Evolutionary conservation across 2,329 filamentous ascomycete species (phyloP).

Genomic region (Byssothecium circinans): DNA sequence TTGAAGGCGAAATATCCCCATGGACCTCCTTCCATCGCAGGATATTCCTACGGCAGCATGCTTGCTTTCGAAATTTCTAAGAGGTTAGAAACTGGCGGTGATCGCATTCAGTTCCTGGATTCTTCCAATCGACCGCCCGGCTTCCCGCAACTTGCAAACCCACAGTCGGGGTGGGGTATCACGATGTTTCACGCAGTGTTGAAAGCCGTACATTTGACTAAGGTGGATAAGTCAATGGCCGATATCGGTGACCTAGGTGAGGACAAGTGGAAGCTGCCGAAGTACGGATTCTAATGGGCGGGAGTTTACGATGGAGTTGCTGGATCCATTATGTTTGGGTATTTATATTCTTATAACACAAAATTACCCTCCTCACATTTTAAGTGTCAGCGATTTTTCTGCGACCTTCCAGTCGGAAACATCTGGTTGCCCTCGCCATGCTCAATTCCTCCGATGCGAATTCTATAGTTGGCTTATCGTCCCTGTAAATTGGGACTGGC

Average conservation of each 20-base stretch:
- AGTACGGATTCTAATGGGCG: not conserved
- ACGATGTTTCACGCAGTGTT: not conserved
- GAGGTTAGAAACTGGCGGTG: conserved; percentile 43
- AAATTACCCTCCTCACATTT: too few relatives aligned
- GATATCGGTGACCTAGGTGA: not conserved
- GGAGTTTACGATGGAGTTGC: too few relatives aligned
- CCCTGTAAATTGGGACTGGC: too few relatives aligned
- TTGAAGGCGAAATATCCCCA: conserved; percentile 49
- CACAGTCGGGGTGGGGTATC: not conserved
- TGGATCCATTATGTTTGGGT: too few relatives aligned
- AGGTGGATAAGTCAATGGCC: not conserved
- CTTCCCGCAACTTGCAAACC: not conserved
- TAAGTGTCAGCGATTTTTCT: too few relatives aligned
- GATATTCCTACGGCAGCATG: conserved; percentile 56
- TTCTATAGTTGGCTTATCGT: too few relatives aligned
- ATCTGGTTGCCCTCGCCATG: too few relatives aligned
- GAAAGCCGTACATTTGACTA: not conserved
- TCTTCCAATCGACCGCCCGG: not conserved
- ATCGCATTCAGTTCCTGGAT: not conserved
- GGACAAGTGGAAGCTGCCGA: not conserved
- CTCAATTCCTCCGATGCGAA: too few relatives aligned
- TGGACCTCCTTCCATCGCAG: conserved; percentile 56
- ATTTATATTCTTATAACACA: too few relatives aligned
- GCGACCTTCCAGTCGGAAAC: too few relatives aligned
- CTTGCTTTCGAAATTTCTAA: conserved; percentile 56